Evolutionary conservation across 768 basidiomycete genomes (phyloP), one percentile per base, ranked within the genome.

Genomic region (Tulasnella sp.): DNA sequence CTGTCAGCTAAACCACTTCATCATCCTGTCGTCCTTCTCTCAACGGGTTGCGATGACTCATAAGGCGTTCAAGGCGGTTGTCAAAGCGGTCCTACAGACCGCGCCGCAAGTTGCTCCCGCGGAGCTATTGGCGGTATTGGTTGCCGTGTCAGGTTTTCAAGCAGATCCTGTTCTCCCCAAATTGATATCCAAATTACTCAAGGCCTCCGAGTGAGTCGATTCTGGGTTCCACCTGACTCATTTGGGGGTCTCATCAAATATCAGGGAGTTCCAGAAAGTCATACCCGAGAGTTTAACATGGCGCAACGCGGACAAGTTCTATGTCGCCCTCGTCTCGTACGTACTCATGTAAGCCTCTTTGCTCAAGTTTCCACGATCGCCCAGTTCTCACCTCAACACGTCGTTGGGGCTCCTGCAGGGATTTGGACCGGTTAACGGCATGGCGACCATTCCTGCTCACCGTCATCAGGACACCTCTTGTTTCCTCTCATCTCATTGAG

Each of bases 21-120:
- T 91, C 59, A 74, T 92, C 9, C 72, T 92, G 0, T 79, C 83
- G 0, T 75, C 82, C 0, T 74, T 93, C 22, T 80, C 86, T 0
- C 81, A 81, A 63, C 84, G 82, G 70, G 79, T 79, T 53, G 73
- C 75, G 11, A 65, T 93, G 31, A 74, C 80, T 1, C 63, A 79
- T 0, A 66, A 78, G 19, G 87, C 85, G 0, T 61, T 90, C 57
- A 78, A 78, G 59, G 74, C 76, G 2, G 77, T 91, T 19, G 61
- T 89, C 8, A 67, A 67, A 30, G 67, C 77, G 1, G 81, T 90
- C 71, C 55, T 67, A 10, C 56, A 66, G 58, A 59, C 66, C 78
- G 24, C 3, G 69, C 71, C 19, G 10, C 70, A 70, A 2, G 78
- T 83, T 1, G 71, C 75, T 1, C 72, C 78, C 1, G 72, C 74